phyloP scores from a whole-genome alignment of 106 monocot species.

The Vanilla planifolia region DNA sequence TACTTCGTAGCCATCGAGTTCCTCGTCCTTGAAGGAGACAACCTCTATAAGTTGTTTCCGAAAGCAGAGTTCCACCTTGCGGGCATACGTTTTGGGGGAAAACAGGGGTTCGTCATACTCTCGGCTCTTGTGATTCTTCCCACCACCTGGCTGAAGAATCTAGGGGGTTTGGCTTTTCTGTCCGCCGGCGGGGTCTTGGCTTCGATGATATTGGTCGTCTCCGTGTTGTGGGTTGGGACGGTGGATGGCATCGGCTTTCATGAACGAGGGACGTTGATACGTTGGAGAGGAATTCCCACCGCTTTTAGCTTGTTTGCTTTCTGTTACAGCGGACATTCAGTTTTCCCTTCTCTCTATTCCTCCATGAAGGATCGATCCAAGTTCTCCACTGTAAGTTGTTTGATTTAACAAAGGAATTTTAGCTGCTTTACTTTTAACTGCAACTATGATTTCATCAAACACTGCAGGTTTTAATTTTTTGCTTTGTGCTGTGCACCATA shows the following conservation, averaged over 20 bases:
- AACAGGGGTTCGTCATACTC: slow-evolving; percentile 54
- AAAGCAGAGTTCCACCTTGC: slow-evolving; percentile 13
- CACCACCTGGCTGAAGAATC: slow-evolving; percentile 70
- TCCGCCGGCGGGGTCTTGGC: slow-evolving; percentile 67
- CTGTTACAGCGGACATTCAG: slow-evolving; percentile 75
- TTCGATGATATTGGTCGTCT: slow-evolving; percentile 36
- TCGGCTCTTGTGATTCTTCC: slow-evolving; percentile 53
- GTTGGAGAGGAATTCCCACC: slow-evolving; percentile 53
- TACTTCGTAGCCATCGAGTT: slow-evolving; percentile 68
- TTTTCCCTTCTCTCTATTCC: slow-evolving; percentile 77
- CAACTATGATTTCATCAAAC: no score
- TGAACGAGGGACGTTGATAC: slow-evolving; percentile 30
- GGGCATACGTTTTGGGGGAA: slow-evolving; percentile 34
- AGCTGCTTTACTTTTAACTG: no score
- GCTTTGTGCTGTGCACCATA: slow-evolving; percentile 51
- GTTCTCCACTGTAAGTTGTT: slow-evolving; percentile 50
- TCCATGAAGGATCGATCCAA: slow-evolving; percentile 46
- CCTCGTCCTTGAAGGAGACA: slow-evolving; percentile 80
- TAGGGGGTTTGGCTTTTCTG: slow-evolving; percentile 57
- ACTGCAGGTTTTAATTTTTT: slow-evolving; percentile 51
- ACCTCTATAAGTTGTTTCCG: slow-evolving; percentile 72
- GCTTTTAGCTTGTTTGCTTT: slow-evolving; percentile 76
- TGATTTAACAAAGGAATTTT: no score
- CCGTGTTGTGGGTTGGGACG: slow-evolving; percentile 46
- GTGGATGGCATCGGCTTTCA: slow-evolving; percentile 55